Conservation (phyloP, 176 grass and related monocot genomes). For the Stipa capillata region DNA sequence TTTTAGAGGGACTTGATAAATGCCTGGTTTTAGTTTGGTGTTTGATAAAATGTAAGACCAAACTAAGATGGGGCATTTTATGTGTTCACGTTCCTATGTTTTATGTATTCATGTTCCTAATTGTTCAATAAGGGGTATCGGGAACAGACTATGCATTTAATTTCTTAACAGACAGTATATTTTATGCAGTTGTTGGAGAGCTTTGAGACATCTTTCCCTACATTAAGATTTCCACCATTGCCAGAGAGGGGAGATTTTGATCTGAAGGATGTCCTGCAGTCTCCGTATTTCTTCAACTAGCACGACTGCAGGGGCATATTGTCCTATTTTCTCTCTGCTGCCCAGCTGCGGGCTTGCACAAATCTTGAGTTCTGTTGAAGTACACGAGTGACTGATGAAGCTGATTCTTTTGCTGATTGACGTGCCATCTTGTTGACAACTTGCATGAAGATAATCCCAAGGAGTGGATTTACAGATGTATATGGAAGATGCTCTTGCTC, state of each 20-base stretch:
- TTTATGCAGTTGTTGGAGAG: slow-evolving; percentile 71
- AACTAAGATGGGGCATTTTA: too few relatives aligned
- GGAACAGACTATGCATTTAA: neutral
- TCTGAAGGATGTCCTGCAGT: slow-evolving; percentile 72
- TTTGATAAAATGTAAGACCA: too few relatives aligned
- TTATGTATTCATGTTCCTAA: neutral
- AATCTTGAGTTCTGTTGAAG: neutral
- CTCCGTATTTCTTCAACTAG: slow-evolving; percentile 93
- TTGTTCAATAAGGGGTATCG: neutral
- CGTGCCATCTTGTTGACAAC: neutral
- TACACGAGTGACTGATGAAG: neutral
- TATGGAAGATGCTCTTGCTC: neutral
- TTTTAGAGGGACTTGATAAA: too few relatives aligned
- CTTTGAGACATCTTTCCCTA: slow-evolving; percentile 77
- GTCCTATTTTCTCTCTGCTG: neutral
- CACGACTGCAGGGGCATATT: neutral
- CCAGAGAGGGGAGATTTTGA: slow-evolving; percentile 90
- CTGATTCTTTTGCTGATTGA: slow-evolving; percentile 16
- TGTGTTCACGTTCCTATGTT: too few relatives aligned
- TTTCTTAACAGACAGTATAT: slow-evolving; percentile 13
- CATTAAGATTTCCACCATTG: slow-evolving; percentile 55
- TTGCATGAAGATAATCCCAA: neutral
- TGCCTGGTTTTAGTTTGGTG: too few relatives aligned
- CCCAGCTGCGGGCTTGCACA: neutral
- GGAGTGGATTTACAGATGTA: neutral